Evolutionary conservation across 2,329 filamentous ascomycete species (phyloP).

Genomic region (Bipolaris bicolor): DNA sequence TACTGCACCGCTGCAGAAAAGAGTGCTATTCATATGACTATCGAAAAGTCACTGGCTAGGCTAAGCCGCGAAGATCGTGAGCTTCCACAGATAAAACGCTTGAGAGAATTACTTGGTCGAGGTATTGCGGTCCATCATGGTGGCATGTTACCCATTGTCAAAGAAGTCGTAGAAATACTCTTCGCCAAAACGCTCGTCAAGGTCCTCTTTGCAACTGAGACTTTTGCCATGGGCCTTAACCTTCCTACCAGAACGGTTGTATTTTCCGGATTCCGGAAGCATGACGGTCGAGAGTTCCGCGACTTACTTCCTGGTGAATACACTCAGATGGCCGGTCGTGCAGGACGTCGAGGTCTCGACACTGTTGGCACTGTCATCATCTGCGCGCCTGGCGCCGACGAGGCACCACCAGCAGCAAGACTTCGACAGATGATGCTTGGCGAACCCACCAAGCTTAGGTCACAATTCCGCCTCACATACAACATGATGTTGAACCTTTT

Average conservation of each 20-base stretch:
- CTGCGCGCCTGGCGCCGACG: conserved; percentile 78
- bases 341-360: conserved; percentile 90
- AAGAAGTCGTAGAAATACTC: conserved; percentile 95
- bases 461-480: conserved; percentile 96
- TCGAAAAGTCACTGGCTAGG: conserved; percentile 91
- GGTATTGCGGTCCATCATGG: conserved; percentile 97
- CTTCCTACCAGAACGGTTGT: conserved; percentile 94
- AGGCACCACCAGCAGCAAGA: conserved; percentile 83
- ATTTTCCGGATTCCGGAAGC: conserved; percentile 95
- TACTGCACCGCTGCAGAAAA: conserved; percentile 94
- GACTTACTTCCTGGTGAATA: conserved; percentile 95
- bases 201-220: conserved; percentile 95
- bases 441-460: conserved; percentile 91
- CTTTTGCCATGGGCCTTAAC: conserved; percentile 98
- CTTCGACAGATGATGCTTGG: conserved; percentile 94
- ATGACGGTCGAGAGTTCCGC: conserved; percentile 89
- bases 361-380: conserved; percentile 94
- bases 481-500: conserved; percentile 99
- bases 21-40: conserved; percentile 96
- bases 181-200: conserved; percentile 96
- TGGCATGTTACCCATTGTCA: conserved; percentile 92
- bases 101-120: conserved; percentile 82
- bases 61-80: conserved; percentile 87
- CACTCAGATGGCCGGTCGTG: conserved; percentile 97
- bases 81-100: conserved; percentile 88